Conservation (phyloP, 2,329 filamentous ascomycete species). For the Trichoderma afroharzianum region DNA sequence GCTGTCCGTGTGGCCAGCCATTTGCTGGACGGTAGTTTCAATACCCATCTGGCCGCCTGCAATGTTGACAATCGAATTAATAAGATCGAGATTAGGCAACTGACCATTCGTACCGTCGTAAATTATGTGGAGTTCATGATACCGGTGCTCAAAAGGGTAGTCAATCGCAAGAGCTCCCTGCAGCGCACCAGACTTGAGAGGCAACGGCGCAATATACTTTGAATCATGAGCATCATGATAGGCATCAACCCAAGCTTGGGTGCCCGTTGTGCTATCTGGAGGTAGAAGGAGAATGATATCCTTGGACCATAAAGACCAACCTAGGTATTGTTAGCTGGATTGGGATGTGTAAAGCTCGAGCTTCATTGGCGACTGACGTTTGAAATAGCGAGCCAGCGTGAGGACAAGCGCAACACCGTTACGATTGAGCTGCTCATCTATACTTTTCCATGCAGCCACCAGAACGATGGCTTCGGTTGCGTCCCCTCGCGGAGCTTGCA, state of each 20-base stretch:
- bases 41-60: conserved; percentile 92
- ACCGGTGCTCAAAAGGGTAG: conserved; percentile 79
- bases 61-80: conserved; percentile 89
- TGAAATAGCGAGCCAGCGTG: conserved; percentile 90
- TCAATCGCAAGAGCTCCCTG: conserved; percentile 94
- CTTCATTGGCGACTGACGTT: conserved; percentile 48
- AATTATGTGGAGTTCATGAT: conserved; percentile 83
- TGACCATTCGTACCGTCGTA: conserved; percentile 97
- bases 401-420: conserved; percentile 84
- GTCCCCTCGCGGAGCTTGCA: conserved; percentile 90
- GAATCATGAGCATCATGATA: conserved; percentile 88
- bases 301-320: conserved; percentile 98
- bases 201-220: conserved; percentile 66
- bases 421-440: conserved; percentile 72
- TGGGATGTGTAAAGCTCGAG: background rate
- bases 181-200: conserved; percentile 87
- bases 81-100: conserved; percentile 88
- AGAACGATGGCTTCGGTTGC: conserved; percentile 96
- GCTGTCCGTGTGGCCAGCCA: conserved; percentile 75
- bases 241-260: conserved; percentile 95
- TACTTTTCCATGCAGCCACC: conserved; percentile 83
- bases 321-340: conserved; percentile 35
- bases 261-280: conserved; percentile 82
- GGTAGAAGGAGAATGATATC: conserved; percentile 92
- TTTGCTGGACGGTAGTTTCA: conserved; percentile 75